phyloP scores from a whole-genome alignment of 2,329 filamentous ascomycete genomes.

The Tolypocladium inflatum region DNA sequence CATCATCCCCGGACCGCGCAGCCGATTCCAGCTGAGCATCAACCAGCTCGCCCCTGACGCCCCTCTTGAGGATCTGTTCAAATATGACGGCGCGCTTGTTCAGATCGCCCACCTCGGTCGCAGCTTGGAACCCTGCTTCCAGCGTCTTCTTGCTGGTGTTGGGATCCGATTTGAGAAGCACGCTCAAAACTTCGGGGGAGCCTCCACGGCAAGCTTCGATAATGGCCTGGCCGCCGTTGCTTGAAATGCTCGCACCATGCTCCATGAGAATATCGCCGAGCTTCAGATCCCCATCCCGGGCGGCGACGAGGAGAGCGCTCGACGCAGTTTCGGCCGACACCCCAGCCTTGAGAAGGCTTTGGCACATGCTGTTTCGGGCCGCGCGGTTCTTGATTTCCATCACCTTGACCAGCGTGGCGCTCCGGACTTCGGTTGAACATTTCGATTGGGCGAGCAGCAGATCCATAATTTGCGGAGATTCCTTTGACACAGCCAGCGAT shows the following conservation, averaged over 20 bases:
- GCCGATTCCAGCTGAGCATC: slow-evolving; percentile 44
- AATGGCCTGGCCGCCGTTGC: slow-evolving; percentile 42
- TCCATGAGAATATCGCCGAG: slow-evolving; percentile 41
- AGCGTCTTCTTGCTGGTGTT: slow-evolving; percentile 32
- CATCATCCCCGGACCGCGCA: slow-evolving; percentile 39
- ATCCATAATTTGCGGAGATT: slow-evolving; percentile 34
- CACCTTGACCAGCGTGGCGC: slow-evolving; percentile 32
- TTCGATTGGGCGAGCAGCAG: slow-evolving; percentile 29
- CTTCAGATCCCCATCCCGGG: slow-evolving; percentile 41
- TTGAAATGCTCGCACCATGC: slow-evolving; percentile 41
- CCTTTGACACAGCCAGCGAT: slow-evolving; percentile 32
- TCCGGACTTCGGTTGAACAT: slow-evolving; percentile 27
- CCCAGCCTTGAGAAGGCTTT: slow-evolving; percentile 34
- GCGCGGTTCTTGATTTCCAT: slow-evolving; percentile 29
- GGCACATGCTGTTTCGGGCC: slow-evolving; percentile 32
- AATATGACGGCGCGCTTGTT: slow-evolving; percentile 39
- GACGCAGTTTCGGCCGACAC: slow-evolving; percentile 36
- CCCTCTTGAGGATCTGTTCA: slow-evolving; percentile 37
- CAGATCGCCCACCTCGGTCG: slow-evolving; percentile 41
- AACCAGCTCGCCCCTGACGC: slow-evolving; percentile 40
- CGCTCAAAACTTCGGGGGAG: slow-evolving; percentile 35
- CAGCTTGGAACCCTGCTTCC: slow-evolving; percentile 43
- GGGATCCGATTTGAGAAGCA: slow-evolving; percentile 35
- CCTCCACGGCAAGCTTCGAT: slow-evolving; percentile 45
- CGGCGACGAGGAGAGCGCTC: slow-evolving; percentile 39